Evolutionary conservation across 495 filamentous ascomycete species (phyloP).

Genomic region (Neurospora pannonica): DNA sequence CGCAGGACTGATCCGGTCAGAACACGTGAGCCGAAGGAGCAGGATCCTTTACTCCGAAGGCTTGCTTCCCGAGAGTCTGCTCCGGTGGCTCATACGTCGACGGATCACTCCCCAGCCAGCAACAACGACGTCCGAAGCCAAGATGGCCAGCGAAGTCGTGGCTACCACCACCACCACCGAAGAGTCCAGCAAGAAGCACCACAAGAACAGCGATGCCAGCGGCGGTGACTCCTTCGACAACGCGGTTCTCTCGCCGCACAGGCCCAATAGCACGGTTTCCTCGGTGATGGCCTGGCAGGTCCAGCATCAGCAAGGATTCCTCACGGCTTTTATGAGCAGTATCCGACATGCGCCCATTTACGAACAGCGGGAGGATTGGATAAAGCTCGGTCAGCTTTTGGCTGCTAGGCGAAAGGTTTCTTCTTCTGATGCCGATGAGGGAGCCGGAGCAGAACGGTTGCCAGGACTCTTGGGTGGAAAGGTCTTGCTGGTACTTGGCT

Average conservation of each 20-base stretch:
- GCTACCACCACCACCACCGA: not conserved
- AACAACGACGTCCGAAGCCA: conserved; percentile 14
- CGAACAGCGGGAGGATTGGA: conserved; percentile 50
- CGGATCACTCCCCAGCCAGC: conserved; percentile 35
- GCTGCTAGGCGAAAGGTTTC: conserved; percentile 25
- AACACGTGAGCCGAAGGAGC: conserved; percentile 32
- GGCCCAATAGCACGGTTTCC: conserved; percentile 30
- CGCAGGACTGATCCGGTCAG: conserved; percentile 43
- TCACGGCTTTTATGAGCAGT: conserved; percentile 45
- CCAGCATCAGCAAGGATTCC: conserved; percentile 44
- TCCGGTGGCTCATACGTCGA: conserved; percentile 42
- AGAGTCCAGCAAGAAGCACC: conserved; percentile 5
- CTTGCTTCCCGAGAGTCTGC: conserved; percentile 42
- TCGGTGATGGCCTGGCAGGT: conserved; percentile 47
- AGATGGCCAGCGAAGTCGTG: conserved; percentile 19
- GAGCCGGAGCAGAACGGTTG: not conserved
- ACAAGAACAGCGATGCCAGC: conserved; percentile 23
- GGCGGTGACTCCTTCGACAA: conserved; percentile 29
- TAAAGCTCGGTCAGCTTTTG: conserved; percentile 41
- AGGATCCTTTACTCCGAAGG: conserved; percentile 34
- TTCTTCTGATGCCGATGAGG: not conserved
- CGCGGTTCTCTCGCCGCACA: conserved; percentile 30
- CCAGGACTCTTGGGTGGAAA: conserved; percentile 38
- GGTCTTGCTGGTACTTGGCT: conserved; percentile 42
- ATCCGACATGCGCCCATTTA: conserved; percentile 46